Conservation (phyloP, 805 yeast genomes). For the Kodamaea hsintzibuensis region DNA sequence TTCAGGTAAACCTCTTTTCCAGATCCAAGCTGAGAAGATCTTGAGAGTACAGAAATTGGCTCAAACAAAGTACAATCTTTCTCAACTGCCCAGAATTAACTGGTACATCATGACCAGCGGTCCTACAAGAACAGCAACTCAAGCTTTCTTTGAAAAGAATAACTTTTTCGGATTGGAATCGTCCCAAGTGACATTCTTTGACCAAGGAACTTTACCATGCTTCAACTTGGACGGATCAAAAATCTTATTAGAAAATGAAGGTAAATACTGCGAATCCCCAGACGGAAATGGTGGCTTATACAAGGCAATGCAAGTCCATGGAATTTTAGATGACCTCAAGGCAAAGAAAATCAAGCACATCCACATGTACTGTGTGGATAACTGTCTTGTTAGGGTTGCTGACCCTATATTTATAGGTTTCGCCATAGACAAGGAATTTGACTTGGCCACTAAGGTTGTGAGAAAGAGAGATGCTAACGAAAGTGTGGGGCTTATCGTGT, state of each 20-base stretch:
- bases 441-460: constrained; percentile 91
- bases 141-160: constrained; percentile 61
- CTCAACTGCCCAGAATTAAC: constrained; percentile 43
- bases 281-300: constrained; percentile 98
- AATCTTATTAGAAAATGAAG: constrained; percentile 60
- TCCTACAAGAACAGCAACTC: constrained; percentile 79
- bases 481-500: constrained; percentile 88
- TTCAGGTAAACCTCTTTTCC: constrained; percentile 80
- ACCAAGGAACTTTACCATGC: constrained; percentile 96
- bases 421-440: constrained; percentile 63
- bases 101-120: constrained; percentile 96
- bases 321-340: constrained; percentile 66
- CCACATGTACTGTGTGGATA: constrained; percentile 97
- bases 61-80: constrained; percentile 23
- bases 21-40: constrained; percentile 89
- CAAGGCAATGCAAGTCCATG: constrained; percentile 69
- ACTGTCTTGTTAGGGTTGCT: constrained; percentile 86
- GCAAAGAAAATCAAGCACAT: constrained; percentile 76
- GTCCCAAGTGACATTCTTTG: constrained; percentile 72
- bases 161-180: constrained; percentile 68
- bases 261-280: constrained; percentile 77
- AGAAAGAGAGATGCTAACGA: constrained; percentile 87
- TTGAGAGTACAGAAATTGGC: constrained; percentile 61
- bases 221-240: constrained; percentile 68
- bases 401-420: constrained; percentile 91